Percentiles rank a stretch among this genome's conserved stretches.
These are phyloP conservation scores for Boechera divaricarpa DNA, from an alignment of 345 rosid species.

Conservation along the genomic window DNA sequence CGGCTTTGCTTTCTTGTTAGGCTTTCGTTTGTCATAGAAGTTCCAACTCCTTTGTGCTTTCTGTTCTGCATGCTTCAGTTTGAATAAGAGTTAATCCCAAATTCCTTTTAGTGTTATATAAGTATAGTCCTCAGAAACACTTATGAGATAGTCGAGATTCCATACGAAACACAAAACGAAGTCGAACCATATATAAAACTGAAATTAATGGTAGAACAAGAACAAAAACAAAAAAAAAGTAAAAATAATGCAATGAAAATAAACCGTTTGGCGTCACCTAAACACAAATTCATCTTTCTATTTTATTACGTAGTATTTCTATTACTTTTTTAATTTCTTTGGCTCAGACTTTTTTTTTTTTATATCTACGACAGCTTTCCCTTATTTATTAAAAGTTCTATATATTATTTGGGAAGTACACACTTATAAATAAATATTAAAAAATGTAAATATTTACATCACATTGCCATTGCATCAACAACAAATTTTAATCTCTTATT, in stretches of 20 bases:
- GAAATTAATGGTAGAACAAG: not conserved
- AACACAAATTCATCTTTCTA: not conserved
- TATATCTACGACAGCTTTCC: not conserved
- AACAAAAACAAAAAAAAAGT: not conserved
- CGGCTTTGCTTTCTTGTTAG: not conserved
- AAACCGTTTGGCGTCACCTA: not conserved
- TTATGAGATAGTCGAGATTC: not conserved
- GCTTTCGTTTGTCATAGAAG: not conserved
- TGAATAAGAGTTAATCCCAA: not conserved
- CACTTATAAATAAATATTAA: too few relatives aligned
- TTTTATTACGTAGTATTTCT: not conserved
- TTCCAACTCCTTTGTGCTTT: conserved; percentile 3
- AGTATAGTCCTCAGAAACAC: not conserved
- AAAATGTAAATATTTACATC: too few relatives aligned
- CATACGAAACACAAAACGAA: conserved; percentile 1
- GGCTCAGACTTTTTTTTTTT: not conserved
- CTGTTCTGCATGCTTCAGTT: not conserved
- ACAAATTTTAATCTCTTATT: too few relatives aligned
- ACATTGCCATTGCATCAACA: too few relatives aligned
- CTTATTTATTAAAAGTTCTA: not conserved
- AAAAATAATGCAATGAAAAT: not conserved
- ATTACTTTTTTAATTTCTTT: not conserved
- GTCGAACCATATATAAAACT: not conserved
- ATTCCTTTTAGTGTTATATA: not conserved
- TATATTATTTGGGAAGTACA: too few relatives aligned